A percentile compares a stretch with the other conserved stretches of the same genome.
Conservation (phyloP, 306 rosid species). For the Herpetospermum pedunculosum region DNA sequence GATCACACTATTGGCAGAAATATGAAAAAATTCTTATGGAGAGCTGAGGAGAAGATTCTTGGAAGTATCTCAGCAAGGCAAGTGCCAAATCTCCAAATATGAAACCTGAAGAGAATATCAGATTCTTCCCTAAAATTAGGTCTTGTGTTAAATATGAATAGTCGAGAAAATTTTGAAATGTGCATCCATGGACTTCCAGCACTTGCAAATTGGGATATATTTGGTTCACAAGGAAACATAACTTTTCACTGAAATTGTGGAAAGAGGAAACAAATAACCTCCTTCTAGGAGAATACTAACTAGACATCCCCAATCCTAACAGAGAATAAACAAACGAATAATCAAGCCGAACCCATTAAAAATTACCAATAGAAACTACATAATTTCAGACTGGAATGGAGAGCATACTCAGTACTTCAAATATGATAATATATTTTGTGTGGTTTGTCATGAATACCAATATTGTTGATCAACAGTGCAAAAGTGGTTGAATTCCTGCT, state of each 20-base stretch:
- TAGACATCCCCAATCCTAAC: not conserved
- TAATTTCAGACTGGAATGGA: not conserved
- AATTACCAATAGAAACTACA: not conserved
- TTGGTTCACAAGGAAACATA: not conserved
- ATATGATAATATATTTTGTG: not conserved
- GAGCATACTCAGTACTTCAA: not conserved
- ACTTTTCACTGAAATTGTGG: not conserved
- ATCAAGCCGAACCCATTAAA: not conserved
- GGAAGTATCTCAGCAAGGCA: not conserved
- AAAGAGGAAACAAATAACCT: not conserved
- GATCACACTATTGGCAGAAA: not conserved
- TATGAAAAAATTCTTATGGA: not conserved
- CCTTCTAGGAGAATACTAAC: not conserved
- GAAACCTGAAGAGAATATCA: not conserved
- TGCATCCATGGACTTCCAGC: not conserved
- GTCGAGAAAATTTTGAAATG: not conserved
- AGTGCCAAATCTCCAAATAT: not conserved
- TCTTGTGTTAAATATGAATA: not conserved
- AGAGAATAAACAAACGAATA: not conserved
- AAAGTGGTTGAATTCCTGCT: not conserved
- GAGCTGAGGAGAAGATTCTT: not conserved
- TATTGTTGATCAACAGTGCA: not conserved
- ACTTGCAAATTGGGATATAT: not conserved
- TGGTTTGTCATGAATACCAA: not conserved
- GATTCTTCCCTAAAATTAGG: not conserved